These are phyloP conservation scores for Omphalea diandra DNA, from an alignment of 441 rosid genomes.

Conservation along the genomic window DNA sequence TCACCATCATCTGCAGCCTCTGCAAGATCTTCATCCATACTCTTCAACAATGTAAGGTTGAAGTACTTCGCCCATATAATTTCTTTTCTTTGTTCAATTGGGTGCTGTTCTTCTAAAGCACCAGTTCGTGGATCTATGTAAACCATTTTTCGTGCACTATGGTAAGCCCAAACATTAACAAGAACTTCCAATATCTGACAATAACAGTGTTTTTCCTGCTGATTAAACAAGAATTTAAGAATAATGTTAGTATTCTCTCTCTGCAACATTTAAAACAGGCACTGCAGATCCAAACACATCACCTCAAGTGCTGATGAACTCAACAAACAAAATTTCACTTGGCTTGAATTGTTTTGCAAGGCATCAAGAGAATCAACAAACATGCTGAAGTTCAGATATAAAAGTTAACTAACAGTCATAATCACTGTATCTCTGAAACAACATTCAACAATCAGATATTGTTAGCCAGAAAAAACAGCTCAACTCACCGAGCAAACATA, in stretches of 20 bases:
- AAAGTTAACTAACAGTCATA: not conserved
- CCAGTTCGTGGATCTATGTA: constrained; percentile 84
- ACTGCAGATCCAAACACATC: constrained; percentile 21
- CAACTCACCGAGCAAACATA: constrained; percentile 84
- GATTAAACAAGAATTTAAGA: constrained; percentile 19
- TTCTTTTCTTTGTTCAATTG: constrained; percentile 53
- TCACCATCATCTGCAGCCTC: constrained; percentile 96
- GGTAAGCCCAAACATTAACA: constrained; percentile 96
- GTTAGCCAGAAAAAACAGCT: too few relatives aligned
- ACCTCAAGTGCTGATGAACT: constrained; percentile 81
- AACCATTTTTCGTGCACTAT: constrained; percentile 84
- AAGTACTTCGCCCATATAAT: constrained; percentile 84
- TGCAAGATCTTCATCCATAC: constrained; percentile 97
- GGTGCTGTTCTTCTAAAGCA: constrained; percentile 74
- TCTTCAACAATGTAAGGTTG: constrained; percentile 66
- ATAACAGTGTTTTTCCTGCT: constrained; percentile 85
- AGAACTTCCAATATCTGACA: constrained; percentile 83
- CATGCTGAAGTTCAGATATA: constrained; percentile 55
- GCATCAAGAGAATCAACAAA: constrained; percentile 89
- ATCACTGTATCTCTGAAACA: too few relatives aligned
- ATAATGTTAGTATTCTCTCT: not conserved
- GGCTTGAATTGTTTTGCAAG: constrained; percentile 52
- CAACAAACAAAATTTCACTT: constrained; percentile 47
- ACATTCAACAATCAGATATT: too few relatives aligned
- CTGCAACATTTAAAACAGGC: constrained; percentile 7